Percentiles rank a stretch among this genome's conserved stretches.
Conservation (phyloP, 2,329 filamentous ascomycete species). For the Paracorniculantispora psalliotae region DNA sequence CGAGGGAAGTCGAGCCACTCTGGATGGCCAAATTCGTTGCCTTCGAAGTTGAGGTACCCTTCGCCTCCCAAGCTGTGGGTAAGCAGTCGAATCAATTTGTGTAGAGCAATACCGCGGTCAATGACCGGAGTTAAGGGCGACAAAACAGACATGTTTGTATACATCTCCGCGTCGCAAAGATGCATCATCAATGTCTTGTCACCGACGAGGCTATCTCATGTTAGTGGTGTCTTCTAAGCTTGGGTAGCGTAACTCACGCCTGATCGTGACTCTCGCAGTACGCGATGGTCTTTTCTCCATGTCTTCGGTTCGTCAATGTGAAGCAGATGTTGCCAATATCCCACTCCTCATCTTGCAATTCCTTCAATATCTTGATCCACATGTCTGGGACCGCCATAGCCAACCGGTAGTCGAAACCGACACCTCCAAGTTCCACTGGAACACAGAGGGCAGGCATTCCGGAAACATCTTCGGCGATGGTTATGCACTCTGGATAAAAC, state of each 20-base stretch:
- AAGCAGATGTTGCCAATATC: constrained; percentile 80
- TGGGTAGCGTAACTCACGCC: constrained; percentile 58
- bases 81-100: constrained; percentile 95
- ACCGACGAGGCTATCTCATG: constrained; percentile 67
- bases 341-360: constrained; percentile 87
- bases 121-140: constrained; percentile 83
- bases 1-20: constrained; percentile 99
- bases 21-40: constrained; percentile 97
- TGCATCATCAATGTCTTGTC: constrained; percentile 98
- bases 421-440: constrained; percentile 75
- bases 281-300: constrained; percentile 97
- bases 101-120: constrained; percentile 82
- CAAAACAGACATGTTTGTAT: constrained; percentile 92
- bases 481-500: constrained; percentile 84
- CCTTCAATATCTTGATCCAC: constrained; percentile 98
- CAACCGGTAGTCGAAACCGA: constrained; percentile 95
- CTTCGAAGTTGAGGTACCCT: constrained; percentile 97
- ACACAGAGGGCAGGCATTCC: constrained; percentile 97
- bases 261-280: constrained; percentile 98
- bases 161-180: constrained; percentile 94
- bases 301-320: constrained; percentile 85
- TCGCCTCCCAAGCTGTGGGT: constrained; percentile 91
- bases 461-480: constrained; percentile 93
- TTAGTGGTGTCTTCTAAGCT: constrained; percentile 21
- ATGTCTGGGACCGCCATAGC: constrained; percentile 98